These are phyloP conservation scores for Lipomyces chichibuensis DNA, from an alignment of 805 yeast species.

Conservation along the genomic window DNA sequence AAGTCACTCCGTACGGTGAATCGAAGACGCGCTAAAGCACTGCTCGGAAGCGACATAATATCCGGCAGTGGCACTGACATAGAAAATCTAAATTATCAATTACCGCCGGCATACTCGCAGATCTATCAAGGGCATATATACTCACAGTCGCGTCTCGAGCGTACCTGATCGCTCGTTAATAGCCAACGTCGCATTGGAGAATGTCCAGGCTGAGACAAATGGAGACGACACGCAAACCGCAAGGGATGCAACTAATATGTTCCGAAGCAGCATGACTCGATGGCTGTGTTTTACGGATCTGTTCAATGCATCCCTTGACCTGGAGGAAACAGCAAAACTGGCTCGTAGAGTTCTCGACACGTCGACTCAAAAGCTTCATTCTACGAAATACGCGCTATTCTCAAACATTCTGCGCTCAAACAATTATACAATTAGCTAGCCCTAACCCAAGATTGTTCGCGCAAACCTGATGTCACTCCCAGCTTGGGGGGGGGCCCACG, in stretches of 20 bases:
- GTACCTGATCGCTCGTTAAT: conserved; percentile 34
- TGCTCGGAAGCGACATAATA: conserved; percentile 12
- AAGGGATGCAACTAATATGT: conserved; percentile 1
- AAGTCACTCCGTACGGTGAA: conserved; percentile 15
- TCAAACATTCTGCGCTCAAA: neutral
- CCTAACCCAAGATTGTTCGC: neutral
- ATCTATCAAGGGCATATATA: neutral
- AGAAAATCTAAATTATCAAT: conserved; percentile 15
- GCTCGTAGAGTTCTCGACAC: neutral
- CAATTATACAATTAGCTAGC: neutral
- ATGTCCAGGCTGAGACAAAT: conserved; percentile 28
- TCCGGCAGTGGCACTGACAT: conserved; percentile 2
- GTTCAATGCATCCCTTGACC: no score
- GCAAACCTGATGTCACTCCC: neutral
- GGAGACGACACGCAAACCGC: conserved; percentile 9
- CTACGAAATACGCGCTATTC: neutral
- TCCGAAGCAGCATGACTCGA: conserved; percentile 7
- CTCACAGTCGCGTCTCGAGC: conserved; percentile 23
- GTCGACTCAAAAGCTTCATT: neutral
- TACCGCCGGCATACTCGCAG: neutral
- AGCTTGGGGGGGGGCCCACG: neutral
- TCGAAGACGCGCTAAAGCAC: conserved; percentile 25
- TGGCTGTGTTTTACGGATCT: neutral
- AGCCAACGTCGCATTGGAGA: conserved; percentile 30
- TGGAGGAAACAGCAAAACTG: no score